phyloP scores from a whole-genome alignment of 352 stramenopile genomes.

The Phytopythium chamaehyphon region DNA sequence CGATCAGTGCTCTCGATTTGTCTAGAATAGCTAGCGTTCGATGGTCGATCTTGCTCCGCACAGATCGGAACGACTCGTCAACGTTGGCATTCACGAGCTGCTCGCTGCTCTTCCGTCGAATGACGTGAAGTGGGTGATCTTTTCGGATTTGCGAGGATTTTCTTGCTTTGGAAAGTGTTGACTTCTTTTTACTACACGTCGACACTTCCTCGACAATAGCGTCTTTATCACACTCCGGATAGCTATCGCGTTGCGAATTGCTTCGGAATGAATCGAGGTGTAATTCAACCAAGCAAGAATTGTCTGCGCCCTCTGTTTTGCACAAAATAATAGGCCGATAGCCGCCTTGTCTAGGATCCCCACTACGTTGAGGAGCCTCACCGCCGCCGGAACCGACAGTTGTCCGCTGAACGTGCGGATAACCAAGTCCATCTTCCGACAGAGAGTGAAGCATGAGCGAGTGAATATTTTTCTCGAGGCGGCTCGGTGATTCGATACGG shows the following conservation, averaged over 20 bases:
- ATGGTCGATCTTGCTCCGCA: slow-evolving; percentile 40
- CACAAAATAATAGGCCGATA: slow-evolving; percentile 10
- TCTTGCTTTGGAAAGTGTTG: too few relatives aligned
- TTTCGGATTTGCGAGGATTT: too few relatives aligned
- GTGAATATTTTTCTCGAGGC: slow-evolving; percentile 51
- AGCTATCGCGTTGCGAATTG: too few relatives aligned
- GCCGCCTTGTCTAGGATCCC: too few relatives aligned
- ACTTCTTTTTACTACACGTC: not conserved
- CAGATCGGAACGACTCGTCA: slow-evolving; percentile 28
- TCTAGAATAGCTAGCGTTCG: slow-evolving; percentile 56
- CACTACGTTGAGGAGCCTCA: not conserved
- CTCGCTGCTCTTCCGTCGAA: slow-evolving; percentile 2
- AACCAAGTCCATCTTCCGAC: slow-evolving; percentile 50
- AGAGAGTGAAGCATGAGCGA: slow-evolving; percentile 55
- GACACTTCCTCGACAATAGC: too few relatives aligned
- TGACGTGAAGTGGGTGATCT: slow-evolving; percentile 2
- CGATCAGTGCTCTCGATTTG: slow-evolving; percentile 39
- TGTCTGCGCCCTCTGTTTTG: slow-evolving; percentile 10
- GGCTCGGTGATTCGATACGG: slow-evolving; percentile 8
- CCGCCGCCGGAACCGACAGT: not conserved
- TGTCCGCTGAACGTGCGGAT: slow-evolving; percentile 42
- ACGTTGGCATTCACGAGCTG: slow-evolving; percentile 10
- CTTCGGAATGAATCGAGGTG: slow-evolving; percentile 1
- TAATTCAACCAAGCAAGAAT: not conserved
- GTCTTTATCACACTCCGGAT: too few relatives aligned